Evolutionary conservation across 1,284 basidiomycete genomes (phyloP).

Genomic region (Porodaedalea pini): DNA sequence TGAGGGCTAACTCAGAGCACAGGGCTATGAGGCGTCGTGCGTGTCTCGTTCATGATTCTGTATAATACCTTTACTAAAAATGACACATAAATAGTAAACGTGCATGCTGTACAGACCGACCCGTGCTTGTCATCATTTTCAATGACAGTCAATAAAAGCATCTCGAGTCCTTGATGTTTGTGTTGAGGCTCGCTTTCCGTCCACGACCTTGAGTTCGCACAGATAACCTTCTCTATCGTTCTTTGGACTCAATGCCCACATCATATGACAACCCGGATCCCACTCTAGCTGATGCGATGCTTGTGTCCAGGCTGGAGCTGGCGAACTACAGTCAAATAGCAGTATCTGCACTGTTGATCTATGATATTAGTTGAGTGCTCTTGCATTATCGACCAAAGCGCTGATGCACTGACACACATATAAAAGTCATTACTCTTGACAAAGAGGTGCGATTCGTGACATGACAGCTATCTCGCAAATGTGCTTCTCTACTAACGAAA

Average conservation of each 20-base stretch:
- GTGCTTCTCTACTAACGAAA: neutral
- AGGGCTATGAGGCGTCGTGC: no score
- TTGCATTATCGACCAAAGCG: neutral
- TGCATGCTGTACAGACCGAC: no score
- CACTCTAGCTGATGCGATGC: neutral
- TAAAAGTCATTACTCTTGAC: neutral
- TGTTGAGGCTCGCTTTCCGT: neutral
- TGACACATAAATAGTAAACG: no score
- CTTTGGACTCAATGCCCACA: neutral
- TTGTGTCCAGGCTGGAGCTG: neutral
- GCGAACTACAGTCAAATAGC: neutral
- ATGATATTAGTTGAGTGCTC: constrained; percentile 1
- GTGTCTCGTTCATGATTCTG: no score
- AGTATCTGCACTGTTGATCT: neutral
- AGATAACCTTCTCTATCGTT: neutral
- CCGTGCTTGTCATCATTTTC: no score
- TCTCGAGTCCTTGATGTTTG: neutral
- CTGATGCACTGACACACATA: neutral
- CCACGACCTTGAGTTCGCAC: neutral
- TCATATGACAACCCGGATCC: neutral
- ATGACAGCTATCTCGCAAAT: neutral
- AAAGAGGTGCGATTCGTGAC: neutral
- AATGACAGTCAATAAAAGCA: no score
- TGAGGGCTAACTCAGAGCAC: no score
- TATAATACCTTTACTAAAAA: no score